A percentile compares a stretch with the other conserved stretches of the same genome.
Evolutionary conservation across 1,284 basidiomycete species (phyloP).

Genomic region (Ceratobasidium sp.): DNA sequence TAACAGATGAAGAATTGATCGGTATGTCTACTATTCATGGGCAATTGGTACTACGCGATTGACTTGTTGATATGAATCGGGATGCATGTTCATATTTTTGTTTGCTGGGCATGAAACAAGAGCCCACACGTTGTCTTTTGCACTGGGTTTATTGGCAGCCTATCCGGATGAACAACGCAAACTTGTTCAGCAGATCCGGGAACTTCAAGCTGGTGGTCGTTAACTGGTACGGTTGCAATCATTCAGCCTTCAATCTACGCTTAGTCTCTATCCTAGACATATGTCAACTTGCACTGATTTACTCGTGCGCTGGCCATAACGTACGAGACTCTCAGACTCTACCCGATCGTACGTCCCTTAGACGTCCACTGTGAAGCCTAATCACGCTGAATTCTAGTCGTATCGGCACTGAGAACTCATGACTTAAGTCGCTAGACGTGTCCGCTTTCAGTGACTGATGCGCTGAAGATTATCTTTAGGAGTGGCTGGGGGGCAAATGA

Average conservation of each 20-base stretch:
- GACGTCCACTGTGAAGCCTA: too few relatives aligned
- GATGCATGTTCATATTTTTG: constrained; percentile 64
- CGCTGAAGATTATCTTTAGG: too few relatives aligned
- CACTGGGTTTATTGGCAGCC: constrained; percentile 59
- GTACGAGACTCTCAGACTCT: constrained; percentile 66
- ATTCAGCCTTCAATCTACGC: constrained; percentile 21
- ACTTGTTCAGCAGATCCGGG: constrained; percentile 60
- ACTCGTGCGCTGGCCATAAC: constrained; percentile 57
- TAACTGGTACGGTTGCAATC: neutral
- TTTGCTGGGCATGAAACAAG: constrained; percentile 67
- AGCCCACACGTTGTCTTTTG: constrained; percentile 63
- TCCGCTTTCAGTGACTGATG: too few relatives aligned
- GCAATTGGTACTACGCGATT: constrained; percentile 6
- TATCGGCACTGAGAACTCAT: too few relatives aligned
- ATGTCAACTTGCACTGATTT: constrained; percentile 60
- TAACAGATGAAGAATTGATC: too few relatives aligned
- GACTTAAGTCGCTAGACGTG: too few relatives aligned
- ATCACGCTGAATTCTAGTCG: too few relatives aligned
- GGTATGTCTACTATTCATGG: neutral
- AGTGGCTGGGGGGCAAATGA: too few relatives aligned
- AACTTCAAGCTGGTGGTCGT: constrained; percentile 46
- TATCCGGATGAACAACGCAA: constrained; percentile 68
- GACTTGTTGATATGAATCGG: constrained; percentile 45
- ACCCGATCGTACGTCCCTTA: constrained; percentile 63
- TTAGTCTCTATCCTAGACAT: constrained; percentile 50